These are phyloP conservation scores for Paraphaeosphaeria minitans DNA, from an alignment of 2,329 filamentous ascomycete genomes.

Conservation along the genomic window DNA sequence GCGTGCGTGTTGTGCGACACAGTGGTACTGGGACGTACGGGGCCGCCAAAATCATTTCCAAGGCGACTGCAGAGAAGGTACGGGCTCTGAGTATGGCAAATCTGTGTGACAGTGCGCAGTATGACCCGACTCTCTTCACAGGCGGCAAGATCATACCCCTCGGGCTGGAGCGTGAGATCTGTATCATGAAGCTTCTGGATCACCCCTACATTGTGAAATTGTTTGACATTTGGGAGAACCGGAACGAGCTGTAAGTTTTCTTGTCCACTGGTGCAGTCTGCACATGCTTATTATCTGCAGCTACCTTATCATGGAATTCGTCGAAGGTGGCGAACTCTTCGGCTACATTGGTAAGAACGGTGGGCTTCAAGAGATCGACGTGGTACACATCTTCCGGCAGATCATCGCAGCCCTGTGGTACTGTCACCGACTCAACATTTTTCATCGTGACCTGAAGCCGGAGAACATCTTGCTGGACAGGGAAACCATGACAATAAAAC, in stretches of 20 bases:
- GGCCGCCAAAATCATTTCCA: conserved; percentile 94
- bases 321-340: conserved; percentile 84
- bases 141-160: conserved; percentile 77
- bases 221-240: conserved; percentile 97
- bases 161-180: conserved; percentile 91
- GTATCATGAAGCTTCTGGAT: conserved; percentile 94
- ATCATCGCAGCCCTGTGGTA: conserved; percentile 91
- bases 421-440: conserved; percentile 93
- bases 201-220: conserved; percentile 94
- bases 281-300: conserved; percentile 54
- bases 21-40: conserved; percentile 77
- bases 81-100: conserved; percentile 85
- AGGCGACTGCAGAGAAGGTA: conserved; percentile 74
- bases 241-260: conserved; percentile 80
- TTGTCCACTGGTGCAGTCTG: background rate
- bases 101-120: conserved; percentile 74
- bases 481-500: conserved; percentile 75
- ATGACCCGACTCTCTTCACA: conserved; percentile 57
- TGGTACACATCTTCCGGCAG: conserved; percentile 86
- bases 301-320: conserved; percentile 92
- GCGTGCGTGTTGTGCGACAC: conserved; percentile 85
- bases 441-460: conserved; percentile 93
- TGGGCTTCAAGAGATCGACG: conserved; percentile 77
- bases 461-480: conserved; percentile 91
- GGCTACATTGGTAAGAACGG: conserved; percentile 79